These are phyloP conservation scores for Ustilago bromivora DNA, from an alignment of 1,284 basidiomycete genomes.

Conservation along the genomic window DNA sequence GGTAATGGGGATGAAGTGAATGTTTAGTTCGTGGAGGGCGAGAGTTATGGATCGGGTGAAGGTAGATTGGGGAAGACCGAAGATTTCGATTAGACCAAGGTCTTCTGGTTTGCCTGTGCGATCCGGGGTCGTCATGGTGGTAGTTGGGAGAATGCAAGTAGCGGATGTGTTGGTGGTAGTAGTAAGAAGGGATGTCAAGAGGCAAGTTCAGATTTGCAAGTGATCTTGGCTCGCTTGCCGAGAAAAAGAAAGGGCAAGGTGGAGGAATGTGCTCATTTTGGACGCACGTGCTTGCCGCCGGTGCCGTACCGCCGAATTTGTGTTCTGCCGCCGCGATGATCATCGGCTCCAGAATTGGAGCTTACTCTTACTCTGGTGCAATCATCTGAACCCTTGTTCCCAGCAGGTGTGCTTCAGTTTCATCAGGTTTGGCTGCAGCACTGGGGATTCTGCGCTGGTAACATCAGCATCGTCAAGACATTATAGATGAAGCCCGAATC, in stretches of 20 bases:
- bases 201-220: not conserved
- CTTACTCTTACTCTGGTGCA: not conserved
- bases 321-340: no score
- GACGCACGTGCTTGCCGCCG: no score
- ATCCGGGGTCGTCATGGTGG: constrained; percentile 43
- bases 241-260: not conserved
- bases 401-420: not conserved
- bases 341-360: no score
- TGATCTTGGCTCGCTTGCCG: not conserved
- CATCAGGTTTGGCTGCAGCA: not conserved
- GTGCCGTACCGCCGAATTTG: no score
- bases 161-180: not conserved
- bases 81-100: constrained; percentile 44
- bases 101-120: constrained; percentile 32
- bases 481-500: no score
- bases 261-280: not conserved
- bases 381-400: not conserved
- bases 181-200: not conserved
- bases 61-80: constrained; percentile 23
- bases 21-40: constrained; percentile 36
- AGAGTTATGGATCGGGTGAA: constrained; percentile 43
- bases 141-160: not conserved
- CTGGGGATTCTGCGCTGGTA: not conserved
- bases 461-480: no score
- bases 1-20: constrained; percentile 29